A percentile compares a stretch with the other conserved stretches of the same genome.
Conservation (phyloP, 306 rosid genomes). For the Pyrus communis region DNA sequence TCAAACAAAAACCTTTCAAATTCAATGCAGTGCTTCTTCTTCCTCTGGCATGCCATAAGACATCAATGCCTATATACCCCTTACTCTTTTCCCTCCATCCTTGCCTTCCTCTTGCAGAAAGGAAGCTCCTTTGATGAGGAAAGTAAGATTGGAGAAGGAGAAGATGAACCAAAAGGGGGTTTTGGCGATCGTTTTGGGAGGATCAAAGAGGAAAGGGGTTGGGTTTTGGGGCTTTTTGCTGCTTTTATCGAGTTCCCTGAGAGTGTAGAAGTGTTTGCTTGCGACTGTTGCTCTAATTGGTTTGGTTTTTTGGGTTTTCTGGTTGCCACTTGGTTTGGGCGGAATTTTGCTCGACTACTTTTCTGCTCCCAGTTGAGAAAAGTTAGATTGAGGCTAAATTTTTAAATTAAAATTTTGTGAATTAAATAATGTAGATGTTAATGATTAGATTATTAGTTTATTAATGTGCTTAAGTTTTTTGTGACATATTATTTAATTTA, state of each 20-base stretch:
- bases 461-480: no score
- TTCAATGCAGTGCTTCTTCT: conserved; percentile 26
- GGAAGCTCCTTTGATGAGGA: neutral
- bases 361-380: neutral
- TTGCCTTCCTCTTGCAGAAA: neutral
- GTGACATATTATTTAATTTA: no score
- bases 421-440: no score
- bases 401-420: no score
- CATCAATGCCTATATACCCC: conserved; percentile 8
- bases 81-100: neutral
- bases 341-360: neutral
- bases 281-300: neutral
- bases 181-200: conserved; percentile 8
- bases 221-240: neutral
- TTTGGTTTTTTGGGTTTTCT: neutral
- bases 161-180: neutral
- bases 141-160: conserved; percentile 6
- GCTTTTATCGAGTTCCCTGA: neutral
- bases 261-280: neutral
- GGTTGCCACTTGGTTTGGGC: neutral
- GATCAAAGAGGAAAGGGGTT: neutral
- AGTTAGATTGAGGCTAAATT: neutral
- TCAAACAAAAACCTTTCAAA: neutral
- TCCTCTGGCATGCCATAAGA: conserved; percentile 68
- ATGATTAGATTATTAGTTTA: no score